A percentile compares a stretch with the other conserved stretches of the same genome.
Conservation (phyloP, 176 grass and related monocot genomes). For the Eragrostis curvula region DNA sequence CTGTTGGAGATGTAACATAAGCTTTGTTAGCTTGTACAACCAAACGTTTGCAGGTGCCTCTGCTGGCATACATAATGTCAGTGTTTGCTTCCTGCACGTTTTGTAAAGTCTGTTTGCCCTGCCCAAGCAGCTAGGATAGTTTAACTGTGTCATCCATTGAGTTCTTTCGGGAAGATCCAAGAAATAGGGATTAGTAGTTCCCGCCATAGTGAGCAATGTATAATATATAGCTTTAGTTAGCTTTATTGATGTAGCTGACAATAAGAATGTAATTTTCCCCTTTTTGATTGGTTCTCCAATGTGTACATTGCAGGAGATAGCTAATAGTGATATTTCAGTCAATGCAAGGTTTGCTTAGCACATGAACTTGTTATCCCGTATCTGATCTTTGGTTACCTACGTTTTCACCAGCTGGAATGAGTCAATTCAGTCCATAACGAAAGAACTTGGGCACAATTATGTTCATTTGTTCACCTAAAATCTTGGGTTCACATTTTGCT, state of each 20-base stretch:
- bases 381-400: neutral
- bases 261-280: slow-evolving; percentile 25
- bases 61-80: slow-evolving; percentile 20
- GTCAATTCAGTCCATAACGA: too few relatives aligned
- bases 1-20: slow-evolving; percentile 36
- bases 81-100: slow-evolving; percentile 22
- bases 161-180: slow-evolving; percentile 45
- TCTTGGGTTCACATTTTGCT: too few relatives aligned
- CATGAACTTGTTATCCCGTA: neutral
- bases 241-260: slow-evolving; percentile 44
- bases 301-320: slow-evolving; percentile 32
- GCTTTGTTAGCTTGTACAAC: slow-evolving; percentile 28
- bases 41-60: slow-evolving; percentile 6
- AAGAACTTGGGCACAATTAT: too few relatives aligned
- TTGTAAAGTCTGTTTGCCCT: slow-evolving; percentile 45
- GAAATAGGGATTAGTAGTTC: slow-evolving; percentile 19
- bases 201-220: slow-evolving; percentile 32
- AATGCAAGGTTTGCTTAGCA: neutral
- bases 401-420: neutral
- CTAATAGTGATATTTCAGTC: slow-evolving; percentile 23
- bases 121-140: slow-evolving; percentile 30
- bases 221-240: slow-evolving; percentile 49
- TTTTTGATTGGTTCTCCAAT: slow-evolving; percentile 12
- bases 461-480: too few relatives aligned
- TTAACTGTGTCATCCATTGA: slow-evolving; percentile 30